Evolutionary conservation across 2,329 filamentous ascomycete genomes (phyloP).

Genomic region (Penicillium capsulatum): DNA sequence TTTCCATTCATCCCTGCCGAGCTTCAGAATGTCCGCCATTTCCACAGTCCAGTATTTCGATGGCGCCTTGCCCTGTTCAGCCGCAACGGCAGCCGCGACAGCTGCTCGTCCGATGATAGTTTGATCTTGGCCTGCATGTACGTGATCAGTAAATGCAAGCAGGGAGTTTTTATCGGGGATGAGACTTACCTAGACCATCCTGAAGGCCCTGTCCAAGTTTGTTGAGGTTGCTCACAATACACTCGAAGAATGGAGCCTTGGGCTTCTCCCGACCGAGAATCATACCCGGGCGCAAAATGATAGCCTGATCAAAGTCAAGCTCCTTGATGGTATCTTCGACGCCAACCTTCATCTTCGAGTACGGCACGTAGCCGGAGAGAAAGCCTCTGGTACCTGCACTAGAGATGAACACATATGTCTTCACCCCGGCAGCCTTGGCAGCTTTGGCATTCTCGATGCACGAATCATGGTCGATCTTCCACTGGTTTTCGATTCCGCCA

Average conservation of each 20-base stretch:
- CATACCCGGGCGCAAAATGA: conserved; percentile 36
- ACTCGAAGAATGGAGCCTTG: conserved; percentile 22
- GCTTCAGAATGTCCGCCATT: conserved; percentile 27
- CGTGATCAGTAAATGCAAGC: conserved; percentile 1
- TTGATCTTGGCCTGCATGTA: conserved; percentile 26
- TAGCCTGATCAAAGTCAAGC: conserved; percentile 34
- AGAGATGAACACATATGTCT: conserved; percentile 36
- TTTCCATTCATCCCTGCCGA: conserved; percentile 29
- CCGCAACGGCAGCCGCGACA: conserved; percentile 25
- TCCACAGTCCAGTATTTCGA: conserved; percentile 31
- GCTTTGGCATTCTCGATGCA: conserved; percentile 35
- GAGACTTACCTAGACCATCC: conserved; percentile 27
- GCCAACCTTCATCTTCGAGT: conserved; percentile 37
- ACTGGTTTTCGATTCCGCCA: conserved; percentile 33
- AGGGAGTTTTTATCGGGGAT: neutral
- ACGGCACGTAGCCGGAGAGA: conserved; percentile 29
- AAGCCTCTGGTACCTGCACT: conserved; percentile 31
- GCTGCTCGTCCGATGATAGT: conserved; percentile 27
- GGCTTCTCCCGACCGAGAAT: conserved; percentile 30
- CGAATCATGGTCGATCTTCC: conserved; percentile 39
- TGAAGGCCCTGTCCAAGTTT: conserved; percentile 25
- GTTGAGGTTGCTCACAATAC: conserved; percentile 19
- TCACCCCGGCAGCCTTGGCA: conserved; percentile 34
- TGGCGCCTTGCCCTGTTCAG: conserved; percentile 25
- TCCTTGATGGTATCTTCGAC: conserved; percentile 37